Conservation (phyloP, 2,329 filamentous ascomycete genomes). For the Xylaria polymorpha region DNA sequence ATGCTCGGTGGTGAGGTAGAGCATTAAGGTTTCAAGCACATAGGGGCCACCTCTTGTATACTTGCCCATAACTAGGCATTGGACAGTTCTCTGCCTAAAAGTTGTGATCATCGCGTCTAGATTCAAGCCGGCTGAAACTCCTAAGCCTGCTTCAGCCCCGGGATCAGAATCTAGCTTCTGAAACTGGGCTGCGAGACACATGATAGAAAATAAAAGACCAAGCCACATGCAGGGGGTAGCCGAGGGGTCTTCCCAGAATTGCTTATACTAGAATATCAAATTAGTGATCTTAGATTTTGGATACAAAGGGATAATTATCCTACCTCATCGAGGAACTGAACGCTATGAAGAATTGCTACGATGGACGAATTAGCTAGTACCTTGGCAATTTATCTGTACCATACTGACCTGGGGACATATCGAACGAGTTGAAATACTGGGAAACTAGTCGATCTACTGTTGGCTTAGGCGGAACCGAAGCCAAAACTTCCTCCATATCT, state of each 20-base stretch:
- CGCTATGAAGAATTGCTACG: constrained; percentile 47
- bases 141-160: too few species aligned
- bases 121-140: background rate
- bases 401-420: constrained; percentile 44
- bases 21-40: constrained; percentile 53
- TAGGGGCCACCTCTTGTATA: constrained; percentile 58
- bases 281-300: background rate
- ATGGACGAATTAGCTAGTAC: constrained; percentile 1
- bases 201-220: constrained; percentile 59
- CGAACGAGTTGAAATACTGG: constrained; percentile 53
- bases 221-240: constrained; percentile 57
- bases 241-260: constrained; percentile 56
- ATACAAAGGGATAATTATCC: too few species aligned
- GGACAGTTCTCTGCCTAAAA: constrained; percentile 49
- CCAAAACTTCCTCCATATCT: background rate
- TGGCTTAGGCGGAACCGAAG: constrained; percentile 49
- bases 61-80: constrained; percentile 53
- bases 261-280: constrained; percentile 52
- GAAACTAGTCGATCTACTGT: constrained; percentile 53
- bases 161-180: constrained; percentile 28
- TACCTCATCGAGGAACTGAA: constrained; percentile 49
- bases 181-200: constrained; percentile 53
- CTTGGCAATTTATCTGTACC: background rate
- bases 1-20: constrained; percentile 51
- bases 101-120: constrained; percentile 22